Base-by-base conservation (phyloP, 768 basidiomycete genomes). In the Termitomyces sp. region DNA sequence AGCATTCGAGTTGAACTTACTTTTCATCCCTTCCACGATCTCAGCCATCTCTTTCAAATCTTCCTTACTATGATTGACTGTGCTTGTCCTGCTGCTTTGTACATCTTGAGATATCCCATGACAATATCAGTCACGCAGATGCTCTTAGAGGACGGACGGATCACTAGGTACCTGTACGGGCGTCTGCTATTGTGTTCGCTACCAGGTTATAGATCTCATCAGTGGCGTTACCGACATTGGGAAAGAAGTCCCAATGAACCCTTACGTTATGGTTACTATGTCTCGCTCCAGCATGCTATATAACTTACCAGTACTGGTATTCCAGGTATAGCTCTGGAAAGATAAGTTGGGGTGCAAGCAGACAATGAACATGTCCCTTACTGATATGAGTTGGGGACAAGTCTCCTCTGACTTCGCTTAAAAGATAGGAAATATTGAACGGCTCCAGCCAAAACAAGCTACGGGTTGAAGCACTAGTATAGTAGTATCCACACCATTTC, bases 401-500 rank as follows among this genome's bases (percentile, higher is more conserved):
- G 0, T 48, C 25, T 12, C 58, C 58, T 12, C 47, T 52, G 25
- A 59, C 22, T 20, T 39, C 54, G 10, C 12, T 11, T 9, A 56
- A 2, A 20, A n/a, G 22, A 1, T 1, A 0, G 7, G 44, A 44
- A 18, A 59, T 42, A 42, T 59, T 49, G 6, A 27, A 40, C 7
- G 23, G 7, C 27, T 59, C 54, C 23, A 56, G 32, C 58, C 58
- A 59, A 42, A 51, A 58, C 33, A 58, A 6, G 7, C 29, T 22
- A 4, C 32, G 39, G 7, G 2, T 32, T 3, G 52, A 50, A 12
- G 47, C 11, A 33, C 16, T 2, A 3, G 42, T 36, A 15, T 53
- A 58, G 23, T 58, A 54, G 15, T 58, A 58, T 18, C 48, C 56
- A 23, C 56, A 58, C 48, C 43, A 51, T 2, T 18, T 38, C 22